Base-by-base conservation (phyloP, 768 basidiomycete species). In the Naematelia aurantialba region DNA sequence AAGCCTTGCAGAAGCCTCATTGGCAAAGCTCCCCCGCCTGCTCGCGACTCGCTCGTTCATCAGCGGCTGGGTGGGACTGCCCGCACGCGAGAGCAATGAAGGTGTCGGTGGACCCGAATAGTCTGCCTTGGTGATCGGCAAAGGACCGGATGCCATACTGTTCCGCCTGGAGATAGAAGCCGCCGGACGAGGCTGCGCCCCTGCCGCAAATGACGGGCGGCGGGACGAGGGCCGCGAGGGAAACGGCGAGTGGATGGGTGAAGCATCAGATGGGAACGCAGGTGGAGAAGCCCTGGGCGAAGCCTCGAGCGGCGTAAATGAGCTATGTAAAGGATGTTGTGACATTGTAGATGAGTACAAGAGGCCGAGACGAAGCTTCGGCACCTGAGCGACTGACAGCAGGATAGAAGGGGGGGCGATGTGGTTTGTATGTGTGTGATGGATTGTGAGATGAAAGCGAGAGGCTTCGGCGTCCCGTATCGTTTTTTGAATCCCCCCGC, bases 31-130 rank as follows among this genome's bases (percentile, higher is more conserved):
- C 8, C 34, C 34, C 17, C 34, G 34, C 34, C 34, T 39, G 34
- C 34, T 39, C 34, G 34, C 34, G 8, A 39, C 34, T 17, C 34
- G 34, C 34, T 39, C 34, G 17, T 39, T 39, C 34, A 39, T 66
- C n/a, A 76, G 45, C 4, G 75, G 75, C 10, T 70, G 55, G 5
- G 72, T 75, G 11, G 75, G 75, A 12, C 64, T 67, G 51, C 75
- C 75, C 1, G 75, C 75, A 55, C 75, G 62, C 25, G 65, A 67
- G 34, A 76, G 65, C 47, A 76, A 45, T 14, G 62, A 65, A 1
- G 75, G 75, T 14, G 75, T 73, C 2, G 51, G 53, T 11, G 66
- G 62, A 5, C 62, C 67, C 2, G 65, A 64, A 30, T 59, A 71
- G 14, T 70, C 72, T 17, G 50, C 55, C 56, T 61, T 46, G 27